These are phyloP conservation scores for Aureobasidium sp. DNA, from an alignment of 2,329 filamentous ascomycete species.

Conservation along the genomic window DNA sequence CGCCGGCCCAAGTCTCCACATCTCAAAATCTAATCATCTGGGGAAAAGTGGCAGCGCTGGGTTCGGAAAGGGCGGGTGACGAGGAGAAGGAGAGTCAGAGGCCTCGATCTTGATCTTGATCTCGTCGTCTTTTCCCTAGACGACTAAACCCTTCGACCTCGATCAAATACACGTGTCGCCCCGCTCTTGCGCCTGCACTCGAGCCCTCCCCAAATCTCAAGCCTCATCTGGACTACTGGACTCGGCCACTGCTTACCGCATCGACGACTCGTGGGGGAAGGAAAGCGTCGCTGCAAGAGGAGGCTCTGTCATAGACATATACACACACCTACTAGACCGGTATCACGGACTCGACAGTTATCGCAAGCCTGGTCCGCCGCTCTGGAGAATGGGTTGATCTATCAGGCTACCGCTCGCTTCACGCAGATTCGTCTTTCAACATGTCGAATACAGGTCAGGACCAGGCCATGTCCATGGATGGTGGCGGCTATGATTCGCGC, in stretches of 20 bases:
- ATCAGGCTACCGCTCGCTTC: not conserved
- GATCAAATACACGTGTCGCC: slow-evolving; percentile 9
- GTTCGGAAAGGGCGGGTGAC: slow-evolving; percentile 2
- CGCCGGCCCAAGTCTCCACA: slow-evolving; percentile 6
- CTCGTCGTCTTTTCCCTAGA: not conserved
- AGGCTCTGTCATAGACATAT: not conserved
- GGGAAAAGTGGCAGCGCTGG: slow-evolving; percentile 7
- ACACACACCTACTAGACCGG: not conserved
- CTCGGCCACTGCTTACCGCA: not conserved
- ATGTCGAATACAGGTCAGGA: not conserved
- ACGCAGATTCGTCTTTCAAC: not conserved
- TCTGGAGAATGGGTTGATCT: slow-evolving; percentile 10
- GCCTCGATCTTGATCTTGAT: not conserved
- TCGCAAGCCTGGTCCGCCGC: not conserved
- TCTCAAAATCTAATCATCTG: slow-evolving; percentile 8
- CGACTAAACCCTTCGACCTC: not conserved
- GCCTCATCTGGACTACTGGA: not conserved
- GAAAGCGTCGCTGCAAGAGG: not conserved
- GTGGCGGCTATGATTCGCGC: slow-evolving; percentile 14
- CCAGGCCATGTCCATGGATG: not conserved
- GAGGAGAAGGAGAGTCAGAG: slow-evolving; percentile 1
- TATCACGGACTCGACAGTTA: not conserved
- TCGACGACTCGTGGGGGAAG: not conserved
- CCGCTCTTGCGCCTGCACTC: not conserved
- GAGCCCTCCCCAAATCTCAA: not conserved